Base-by-base conservation (phyloP, 805 yeast genomes). In the Barnettozyma californica region DNA sequence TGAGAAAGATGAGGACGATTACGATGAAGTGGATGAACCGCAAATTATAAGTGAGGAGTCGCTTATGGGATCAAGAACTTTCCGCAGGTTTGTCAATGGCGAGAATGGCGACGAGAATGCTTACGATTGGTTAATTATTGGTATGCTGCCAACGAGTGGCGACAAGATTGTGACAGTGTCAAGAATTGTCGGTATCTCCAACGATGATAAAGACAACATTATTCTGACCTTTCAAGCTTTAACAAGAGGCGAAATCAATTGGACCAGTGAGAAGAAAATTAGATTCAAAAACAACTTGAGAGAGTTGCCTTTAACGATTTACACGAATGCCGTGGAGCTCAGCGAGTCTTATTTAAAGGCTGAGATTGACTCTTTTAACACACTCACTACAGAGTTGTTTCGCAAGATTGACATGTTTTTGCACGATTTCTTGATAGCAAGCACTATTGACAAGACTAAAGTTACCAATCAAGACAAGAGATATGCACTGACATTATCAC, bases 161-260 rank as follows among this genome's bases (percentile, higher is more conserved):
- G 64, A 66, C 25, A 73, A 68, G 9, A 52, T 53, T 4, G 58
- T 69, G 64, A 72, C 68, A 58, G 48, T 69, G 61, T 46, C 67
- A 62, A 53, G 76, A 46, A 68, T 81, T 2, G 71, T 73, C 4
- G 81, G 77, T 2, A 58, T 79, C 14, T 60, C 68, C 19, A 77
- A 72, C 46, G 76, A 70, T 44, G 63, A 47, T 25, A 35, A 23
- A 19, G 68, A 69, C 37, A 66, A 66, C 44, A 64, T 79, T 41
- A 67, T 71, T 19, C 47, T 81, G 20, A 73, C 79, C 0, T 67
- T 80, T 43, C 77, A 73, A 54, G 83, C 83, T 2, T 49, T 78
- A 4, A 56, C 72, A 0, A 66, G 85, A 50, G 84, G 75, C 5
- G 47, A 44, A 5, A 35, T 65, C n/a, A 21, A 18, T 20, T 47